Base-by-base conservation (phyloP, 768 basidiomycete genomes). In the Psilocybe sp. region DNA sequence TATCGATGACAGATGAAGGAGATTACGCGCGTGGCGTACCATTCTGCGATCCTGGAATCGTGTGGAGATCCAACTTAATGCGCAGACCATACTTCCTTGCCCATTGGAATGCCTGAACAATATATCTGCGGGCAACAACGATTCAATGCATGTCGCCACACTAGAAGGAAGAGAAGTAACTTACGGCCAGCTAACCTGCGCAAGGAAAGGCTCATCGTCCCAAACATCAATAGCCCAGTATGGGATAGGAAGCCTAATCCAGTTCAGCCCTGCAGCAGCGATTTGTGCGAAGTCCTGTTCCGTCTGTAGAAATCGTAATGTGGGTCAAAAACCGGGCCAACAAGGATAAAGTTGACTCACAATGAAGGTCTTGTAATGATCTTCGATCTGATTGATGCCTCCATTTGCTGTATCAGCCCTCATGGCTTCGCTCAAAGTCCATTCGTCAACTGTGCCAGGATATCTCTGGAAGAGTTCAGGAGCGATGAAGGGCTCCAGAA, bases 211-310 rank as follows among this genome's bases (percentile, higher is more conserved):
- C 64, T 95, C 91, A 40, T 78, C 79, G n/a, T 73, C 69, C 73
- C 81, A 82, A 4, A 51, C 65, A 50, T 88, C 85, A 56, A 93
- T 81, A 2, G 87, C 87, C 92, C 92, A 95, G 70, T 80, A 94
- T 2, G 90, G 88, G 39, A 94, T 79, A 1, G 91, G 89, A 15
- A 94, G 62, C 10, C 90, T 79, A 49, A 94, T 71, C 84, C 88
- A 95, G 69, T 91, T 93, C 49, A 96, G 69, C 11, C 93, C 94
- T 15, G 91, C 92, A 12, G 81, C 87, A 40, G 93, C 91, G 52
- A 97, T 95, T 62, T 86, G 75, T 34, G 92, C 92, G 53, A 95
- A 84, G 69, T 96, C 93, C 69, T 89, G 72, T 65, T 96, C 93
- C 43, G 92, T 94, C 89, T 93, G 53, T n/a, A n/a, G n/a, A 37